Evolutionary conservation across 768 basidiomycete genomes (phyloP).

Genomic region (Exidia glandulosa): DNA sequence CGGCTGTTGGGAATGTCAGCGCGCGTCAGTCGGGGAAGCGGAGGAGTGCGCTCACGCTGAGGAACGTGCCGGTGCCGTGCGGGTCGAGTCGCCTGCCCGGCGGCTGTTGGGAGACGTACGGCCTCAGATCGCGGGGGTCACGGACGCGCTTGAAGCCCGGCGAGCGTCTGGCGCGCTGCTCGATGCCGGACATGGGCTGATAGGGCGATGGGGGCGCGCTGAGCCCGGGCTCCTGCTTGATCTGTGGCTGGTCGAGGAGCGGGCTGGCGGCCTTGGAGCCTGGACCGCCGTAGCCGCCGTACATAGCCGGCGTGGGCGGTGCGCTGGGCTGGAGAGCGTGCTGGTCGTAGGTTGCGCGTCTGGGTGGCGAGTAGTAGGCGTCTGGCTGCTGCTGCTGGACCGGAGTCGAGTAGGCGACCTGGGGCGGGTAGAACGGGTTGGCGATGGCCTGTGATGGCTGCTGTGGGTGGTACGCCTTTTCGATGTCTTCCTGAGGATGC

Average conservation of each 20-base stretch:
- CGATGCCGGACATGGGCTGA: conserved; percentile 58
- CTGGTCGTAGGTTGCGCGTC: conserved; percentile 32
- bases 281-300: conserved; percentile 19
- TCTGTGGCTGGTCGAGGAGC: conserved; percentile 37
- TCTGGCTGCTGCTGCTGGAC: background rate
- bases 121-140: conserved; percentile 65
- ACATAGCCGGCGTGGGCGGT: conserved; percentile 30
- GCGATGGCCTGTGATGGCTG: background rate
- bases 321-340: conserved; percentile 57
- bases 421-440: conserved; percentile 9
- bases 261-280: conserved; percentile 42
- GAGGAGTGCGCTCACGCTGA: conserved; percentile 54
- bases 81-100: conserved; percentile 66
- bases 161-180: conserved; percentile 55
- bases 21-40: conserved; percentile 5
- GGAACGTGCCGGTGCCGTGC: conserved; percentile 45
- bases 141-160: conserved; percentile 73
- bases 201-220: conserved; percentile 43
- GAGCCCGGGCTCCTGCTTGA: conserved; percentile 33
- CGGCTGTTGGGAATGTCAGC: conserved; percentile 31
- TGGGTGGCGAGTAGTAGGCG: background rate
- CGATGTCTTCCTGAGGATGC: conserved; percentile 9
- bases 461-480: conserved; percentile 8
- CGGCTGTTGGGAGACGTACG: conserved; percentile 53
- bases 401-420: conserved; percentile 2